These are phyloP conservation scores for Porosira glacialis DNA, from an alignment of 352 stramenopile species.

Conservation along the genomic window DNA sequence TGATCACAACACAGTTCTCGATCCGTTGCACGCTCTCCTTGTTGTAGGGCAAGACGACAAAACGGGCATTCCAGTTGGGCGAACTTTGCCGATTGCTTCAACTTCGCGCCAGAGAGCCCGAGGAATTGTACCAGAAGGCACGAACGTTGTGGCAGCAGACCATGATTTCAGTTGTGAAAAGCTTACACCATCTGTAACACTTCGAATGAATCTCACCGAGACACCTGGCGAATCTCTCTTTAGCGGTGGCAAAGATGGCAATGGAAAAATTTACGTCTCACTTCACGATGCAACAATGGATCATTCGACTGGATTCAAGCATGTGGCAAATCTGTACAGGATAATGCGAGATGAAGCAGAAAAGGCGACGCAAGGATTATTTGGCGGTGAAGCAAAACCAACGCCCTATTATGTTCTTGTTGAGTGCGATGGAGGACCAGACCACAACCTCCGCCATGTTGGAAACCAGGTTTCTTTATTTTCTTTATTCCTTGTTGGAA, in stretches of 20 bases:
- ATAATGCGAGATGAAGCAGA: neutral
- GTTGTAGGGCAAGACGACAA: conserved; percentile 8
- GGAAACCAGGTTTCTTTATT: conserved; percentile 10
- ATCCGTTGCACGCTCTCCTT: neutral
- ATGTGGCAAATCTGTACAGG: conserved; percentile 9
- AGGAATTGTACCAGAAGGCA: neutral
- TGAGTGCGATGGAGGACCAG: conserved; percentile 12
- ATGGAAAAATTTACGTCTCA: conserved; percentile 12
- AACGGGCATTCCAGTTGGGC: conserved; percentile 1
- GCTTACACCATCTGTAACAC: conserved; percentile 3
- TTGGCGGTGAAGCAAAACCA: neutral
- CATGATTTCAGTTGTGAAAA: conserved; percentile 9
- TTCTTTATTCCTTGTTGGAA: conserved; percentile 6
- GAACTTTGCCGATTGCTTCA: conserved; percentile 5
- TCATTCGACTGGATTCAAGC: conserved; percentile 12
- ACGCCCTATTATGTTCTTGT: conserved; percentile 7
- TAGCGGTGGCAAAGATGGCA: conserved; percentile 15
- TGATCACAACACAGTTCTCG: neutral
- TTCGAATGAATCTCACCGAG: conserved; percentile 1
- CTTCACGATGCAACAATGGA: conserved; percentile 10
- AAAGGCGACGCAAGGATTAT: neutral
- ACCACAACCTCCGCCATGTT: conserved; percentile 12
- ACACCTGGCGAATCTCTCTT: conserved; percentile 9
- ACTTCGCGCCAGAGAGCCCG: neutral
- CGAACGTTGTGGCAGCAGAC: neutral